phyloP scores from a whole-genome alignment of 805 yeast genomes.

The Candida insectorum region DNA sequence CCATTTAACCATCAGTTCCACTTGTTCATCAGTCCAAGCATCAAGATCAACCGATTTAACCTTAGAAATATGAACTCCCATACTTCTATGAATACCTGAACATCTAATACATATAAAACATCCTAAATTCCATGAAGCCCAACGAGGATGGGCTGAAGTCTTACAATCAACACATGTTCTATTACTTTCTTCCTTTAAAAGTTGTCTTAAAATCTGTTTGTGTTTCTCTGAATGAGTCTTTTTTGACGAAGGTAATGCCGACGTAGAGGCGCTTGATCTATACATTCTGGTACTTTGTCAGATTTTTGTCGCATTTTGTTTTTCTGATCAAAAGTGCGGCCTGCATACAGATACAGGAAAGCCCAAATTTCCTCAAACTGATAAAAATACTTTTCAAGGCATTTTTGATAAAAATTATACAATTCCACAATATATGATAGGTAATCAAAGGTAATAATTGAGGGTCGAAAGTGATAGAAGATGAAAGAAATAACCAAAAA shows the following conservation, averaged over 20 bases:
- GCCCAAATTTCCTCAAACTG: no score
- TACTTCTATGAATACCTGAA: conserved; percentile 90
- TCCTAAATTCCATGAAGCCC: conserved; percentile 98
- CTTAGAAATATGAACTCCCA: conserved; percentile 93
- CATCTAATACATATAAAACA: conserved; percentile 91
- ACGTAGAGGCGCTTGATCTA: no score
- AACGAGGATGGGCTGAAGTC: conserved; percentile 82
- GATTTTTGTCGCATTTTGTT: no score
- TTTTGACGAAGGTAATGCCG: conserved; percentile 41
- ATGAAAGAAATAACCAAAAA: neutral
- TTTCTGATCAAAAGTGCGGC: no score
- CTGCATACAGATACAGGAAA: no score
- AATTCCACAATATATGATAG: no score
- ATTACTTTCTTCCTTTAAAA: conserved; percentile 76
- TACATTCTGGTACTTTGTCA: no score
- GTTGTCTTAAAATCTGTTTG: conserved; percentile 67
- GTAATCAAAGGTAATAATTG: no score
- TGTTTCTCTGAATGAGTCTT: conserved; percentile 50
- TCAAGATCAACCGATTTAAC: conserved; percentile 94
- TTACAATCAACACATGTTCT: conserved; percentile 90
- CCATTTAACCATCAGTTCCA: conserved; percentile 77
- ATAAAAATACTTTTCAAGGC: no score
- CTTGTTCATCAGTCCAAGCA: conserved; percentile 94
- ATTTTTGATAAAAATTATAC: no score
- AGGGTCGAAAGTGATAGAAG: no score